phyloP scores from a whole-genome alignment of 1,139 yeast genomes.

The Arxiozyma bovina region DNA sequence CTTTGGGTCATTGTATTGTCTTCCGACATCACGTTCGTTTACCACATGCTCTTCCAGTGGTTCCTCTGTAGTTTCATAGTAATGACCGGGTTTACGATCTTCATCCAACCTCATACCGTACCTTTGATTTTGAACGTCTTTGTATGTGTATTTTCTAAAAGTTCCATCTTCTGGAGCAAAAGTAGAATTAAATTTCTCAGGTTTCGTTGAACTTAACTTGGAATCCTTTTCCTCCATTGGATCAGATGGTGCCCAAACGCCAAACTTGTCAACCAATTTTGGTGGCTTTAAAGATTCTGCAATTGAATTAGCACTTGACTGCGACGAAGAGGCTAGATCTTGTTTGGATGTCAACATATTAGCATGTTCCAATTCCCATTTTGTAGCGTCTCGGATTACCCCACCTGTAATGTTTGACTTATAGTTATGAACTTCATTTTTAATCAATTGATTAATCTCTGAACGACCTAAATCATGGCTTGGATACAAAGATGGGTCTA shows the following conservation, averaged over 20 bases:
- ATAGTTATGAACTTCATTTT: conserved; percentile 29
- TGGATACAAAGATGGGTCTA: conserved; percentile 34
- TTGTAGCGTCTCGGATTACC: conserved; percentile 28
- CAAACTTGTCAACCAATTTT: neutral
- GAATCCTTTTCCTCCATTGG: neutral
- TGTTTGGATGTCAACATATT: conserved; percentile 19
- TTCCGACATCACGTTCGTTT: conserved; percentile 22
- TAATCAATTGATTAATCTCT: conserved; percentile 50
- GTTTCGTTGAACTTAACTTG: neutral
- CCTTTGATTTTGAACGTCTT: conserved; percentile 13
- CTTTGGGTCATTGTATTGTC: conserved; percentile 19
- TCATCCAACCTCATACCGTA: conserved; percentile 7
- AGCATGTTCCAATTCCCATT: conserved; percentile 31
- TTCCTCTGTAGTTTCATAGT: conserved; percentile 1
- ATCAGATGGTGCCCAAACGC: neutral
- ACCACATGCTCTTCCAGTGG: conserved; percentile 6
- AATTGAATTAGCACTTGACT: conserved; percentile 1
- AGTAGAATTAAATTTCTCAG: conserved; percentile 7
- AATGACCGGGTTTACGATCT: neutral
- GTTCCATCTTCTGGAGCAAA: conserved; percentile 24
- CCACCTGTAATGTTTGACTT: conserved; percentile 22
- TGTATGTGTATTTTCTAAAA: conserved; percentile 20
- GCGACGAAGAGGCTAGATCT: neutral
- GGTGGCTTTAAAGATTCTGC: neutral
- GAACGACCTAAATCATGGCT: conserved; percentile 52